These are phyloP conservation scores for Apiosordaria backusii DNA, from an alignment of 495 filamentous ascomycete genomes.

Conservation along the genomic window DNA sequence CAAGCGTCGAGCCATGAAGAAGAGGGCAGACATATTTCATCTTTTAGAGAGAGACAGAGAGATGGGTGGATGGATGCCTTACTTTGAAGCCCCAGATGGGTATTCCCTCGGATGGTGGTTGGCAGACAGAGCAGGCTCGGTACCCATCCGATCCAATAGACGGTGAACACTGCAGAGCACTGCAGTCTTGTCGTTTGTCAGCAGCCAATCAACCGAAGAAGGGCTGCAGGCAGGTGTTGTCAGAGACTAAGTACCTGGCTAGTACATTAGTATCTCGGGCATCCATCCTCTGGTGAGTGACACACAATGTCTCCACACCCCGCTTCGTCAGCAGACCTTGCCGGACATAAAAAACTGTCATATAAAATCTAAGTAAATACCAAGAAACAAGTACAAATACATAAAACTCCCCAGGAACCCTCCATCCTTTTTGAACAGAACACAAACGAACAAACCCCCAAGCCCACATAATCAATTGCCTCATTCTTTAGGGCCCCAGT, in stretches of 20 bases:
- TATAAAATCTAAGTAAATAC: no score
- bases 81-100: not conserved
- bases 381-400: no score
- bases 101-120: not conserved
- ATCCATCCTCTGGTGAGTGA: not conserved
- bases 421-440: no score
- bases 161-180: conserved; percentile 6
- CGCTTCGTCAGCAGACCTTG: not conserved
- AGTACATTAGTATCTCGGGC: not conserved
- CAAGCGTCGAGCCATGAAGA: not conserved
- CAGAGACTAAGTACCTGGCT: not conserved
- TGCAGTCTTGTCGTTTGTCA: not conserved
- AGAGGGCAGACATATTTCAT: not conserved
- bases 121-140: not conserved
- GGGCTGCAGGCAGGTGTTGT: not conserved
- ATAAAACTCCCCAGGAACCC: no score
- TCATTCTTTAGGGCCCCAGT: no score
- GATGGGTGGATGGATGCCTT: not conserved
- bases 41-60: not conserved
- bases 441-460: no score
- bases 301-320: not conserved
- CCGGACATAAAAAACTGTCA: no score
- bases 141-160: conserved; percentile 8
- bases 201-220: conserved; percentile 11
- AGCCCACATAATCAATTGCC: no score